Percentiles rank a stretch among this genome's conserved stretches.
phyloP scores from a whole-genome alignment of 176 grass and related monocot species.

The Canna indica region DNA sequence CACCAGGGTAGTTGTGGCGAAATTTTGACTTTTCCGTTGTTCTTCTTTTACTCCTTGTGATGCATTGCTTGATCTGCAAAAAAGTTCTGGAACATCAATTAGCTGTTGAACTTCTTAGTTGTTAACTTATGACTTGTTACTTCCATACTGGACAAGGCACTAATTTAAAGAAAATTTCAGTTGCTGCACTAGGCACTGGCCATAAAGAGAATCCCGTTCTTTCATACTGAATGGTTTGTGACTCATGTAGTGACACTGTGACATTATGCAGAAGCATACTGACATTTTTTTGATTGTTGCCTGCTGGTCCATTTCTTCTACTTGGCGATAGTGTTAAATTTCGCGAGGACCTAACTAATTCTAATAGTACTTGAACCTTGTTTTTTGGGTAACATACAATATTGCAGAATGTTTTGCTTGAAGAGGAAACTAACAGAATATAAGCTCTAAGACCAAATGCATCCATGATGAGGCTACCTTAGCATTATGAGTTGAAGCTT shows the following conservation, averaged over 20 bases:
- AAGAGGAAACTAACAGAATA: not conserved
- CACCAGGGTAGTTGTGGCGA: slow-evolving; percentile 35
- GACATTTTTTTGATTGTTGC: not conserved
- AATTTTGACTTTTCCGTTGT: not conserved
- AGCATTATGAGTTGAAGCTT: not conserved
- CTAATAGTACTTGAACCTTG: not conserved
- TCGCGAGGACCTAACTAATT: not conserved
- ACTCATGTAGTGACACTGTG: not conserved
- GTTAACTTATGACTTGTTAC: no score
- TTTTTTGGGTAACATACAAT: not conserved
- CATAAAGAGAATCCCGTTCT: no score
- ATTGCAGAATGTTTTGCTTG: not conserved
- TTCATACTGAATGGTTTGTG: not conserved
- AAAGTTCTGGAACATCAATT: not conserved
- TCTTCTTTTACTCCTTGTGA: not conserved
- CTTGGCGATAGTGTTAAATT: not conserved
- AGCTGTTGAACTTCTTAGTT: not conserved
- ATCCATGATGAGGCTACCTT: not conserved
- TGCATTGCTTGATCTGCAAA: not conserved
- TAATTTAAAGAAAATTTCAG: no score
- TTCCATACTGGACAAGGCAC: no score
- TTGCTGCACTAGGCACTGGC: not conserved
- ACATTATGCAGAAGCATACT: not conserved
- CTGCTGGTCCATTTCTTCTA: not conserved
- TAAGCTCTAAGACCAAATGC: not conserved